Conservation (phyloP, 352 stramenopile species). For the Phytophthora macrochlamydospora region DNA sequence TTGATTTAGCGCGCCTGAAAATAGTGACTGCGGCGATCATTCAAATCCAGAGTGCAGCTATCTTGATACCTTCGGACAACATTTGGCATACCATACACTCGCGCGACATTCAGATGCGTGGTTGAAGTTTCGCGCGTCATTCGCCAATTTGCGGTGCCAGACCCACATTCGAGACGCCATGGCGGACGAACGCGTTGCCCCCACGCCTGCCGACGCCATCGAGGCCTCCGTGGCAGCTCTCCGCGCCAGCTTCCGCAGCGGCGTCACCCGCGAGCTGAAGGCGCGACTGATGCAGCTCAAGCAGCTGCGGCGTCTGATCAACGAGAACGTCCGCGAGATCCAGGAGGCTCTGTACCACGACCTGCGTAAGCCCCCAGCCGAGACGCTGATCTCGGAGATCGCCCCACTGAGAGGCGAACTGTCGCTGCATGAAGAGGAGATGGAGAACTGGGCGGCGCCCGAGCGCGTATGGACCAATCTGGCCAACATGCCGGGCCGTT, state of each 20-base stretch:
- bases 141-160: background rate
- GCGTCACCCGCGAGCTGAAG: conserved; percentile 50
- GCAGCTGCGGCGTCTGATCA: conserved; percentile 48
- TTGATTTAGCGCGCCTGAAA: background rate
- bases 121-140: background rate
- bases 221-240: conserved; percentile 51
- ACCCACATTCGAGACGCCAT: background rate
- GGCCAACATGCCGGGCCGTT: conserved; percentile 51
- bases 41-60: background rate
- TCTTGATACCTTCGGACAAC: too few relatives aligned
- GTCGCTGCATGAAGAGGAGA: conserved; percentile 64
- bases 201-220: conserved; percentile 43
- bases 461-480: conserved; percentile 59
- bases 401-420: conserved; percentile 59
- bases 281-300: conserved; percentile 48
- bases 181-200: conserved; percentile 8
- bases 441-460: conserved; percentile 61
- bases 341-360: conserved; percentile 64
- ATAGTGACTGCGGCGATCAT: background rate
- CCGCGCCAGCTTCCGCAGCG: conserved; percentile 51
- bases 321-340: conserved; percentile 52
- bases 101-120: background rate
- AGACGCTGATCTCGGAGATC: conserved; percentile 70
- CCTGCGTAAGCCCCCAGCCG: conserved; percentile 66
- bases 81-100: background rate